Conservation (phyloP, 306 rosid genomes). For the Glycine latifolia region DNA sequence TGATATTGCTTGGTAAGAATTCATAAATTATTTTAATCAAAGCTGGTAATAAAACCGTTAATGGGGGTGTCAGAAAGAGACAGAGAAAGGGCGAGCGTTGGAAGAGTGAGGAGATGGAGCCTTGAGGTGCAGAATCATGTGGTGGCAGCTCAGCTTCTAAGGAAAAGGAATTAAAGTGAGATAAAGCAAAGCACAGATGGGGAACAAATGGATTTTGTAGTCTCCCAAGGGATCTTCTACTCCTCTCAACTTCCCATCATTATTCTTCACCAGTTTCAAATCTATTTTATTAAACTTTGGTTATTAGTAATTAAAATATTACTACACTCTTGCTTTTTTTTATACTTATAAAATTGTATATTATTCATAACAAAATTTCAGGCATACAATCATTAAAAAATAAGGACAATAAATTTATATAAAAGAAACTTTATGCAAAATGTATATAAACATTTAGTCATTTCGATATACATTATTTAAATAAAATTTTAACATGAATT, state of each 20-base stretch:
- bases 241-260: constrained; percentile 72
- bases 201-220: constrained; percentile 94
- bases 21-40: neutral
- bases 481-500: neutral
- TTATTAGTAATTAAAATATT: constrained; percentile 40
- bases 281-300: constrained; percentile 11
- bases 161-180: constrained; percentile 47
- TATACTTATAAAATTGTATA: neutral
- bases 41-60: constrained; percentile 51
- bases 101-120: constrained; percentile 19
- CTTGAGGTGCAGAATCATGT: constrained; percentile 70
- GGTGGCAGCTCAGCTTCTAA: constrained; percentile 73
- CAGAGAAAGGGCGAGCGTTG: neutral
- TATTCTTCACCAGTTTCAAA: constrained; percentile 58
- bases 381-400: neutral
- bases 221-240: constrained; percentile 90
- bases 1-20: neutral
- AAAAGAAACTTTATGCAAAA: no score
- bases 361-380: neutral
- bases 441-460: neutral
- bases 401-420: neutral
- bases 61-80: constrained; percentile 56
- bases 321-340: neutral
- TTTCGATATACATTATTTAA: no score
- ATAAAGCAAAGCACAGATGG: constrained; percentile 61